Conservation (phyloP, 2,329 filamentous ascomycete species). For the Claviceps humidiphila region DNA sequence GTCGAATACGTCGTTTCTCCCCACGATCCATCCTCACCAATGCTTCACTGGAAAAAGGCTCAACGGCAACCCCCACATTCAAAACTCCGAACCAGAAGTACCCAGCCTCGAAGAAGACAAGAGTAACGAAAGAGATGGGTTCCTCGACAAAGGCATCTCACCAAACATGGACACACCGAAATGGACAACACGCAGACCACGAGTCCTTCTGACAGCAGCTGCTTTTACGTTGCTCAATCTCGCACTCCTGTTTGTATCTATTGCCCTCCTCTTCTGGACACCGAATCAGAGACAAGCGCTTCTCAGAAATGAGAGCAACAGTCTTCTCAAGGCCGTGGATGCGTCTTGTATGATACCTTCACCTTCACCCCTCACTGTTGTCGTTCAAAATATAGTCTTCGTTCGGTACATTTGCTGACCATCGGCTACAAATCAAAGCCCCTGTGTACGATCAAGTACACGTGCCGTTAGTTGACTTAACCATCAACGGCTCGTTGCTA, state of each 20-base stretch:
- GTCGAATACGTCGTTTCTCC: too few species aligned
- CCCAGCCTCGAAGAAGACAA: too few species aligned
- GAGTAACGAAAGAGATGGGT: not conserved
- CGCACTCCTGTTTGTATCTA: not conserved
- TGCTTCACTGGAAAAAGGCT: too few species aligned
- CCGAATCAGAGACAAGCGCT: not conserved
- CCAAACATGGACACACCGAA: too few species aligned
- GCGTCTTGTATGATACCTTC: not conserved
- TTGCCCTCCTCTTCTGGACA: not conserved
- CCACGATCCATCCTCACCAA: too few species aligned
- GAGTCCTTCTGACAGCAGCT: not conserved
- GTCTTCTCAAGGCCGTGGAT: not conserved
- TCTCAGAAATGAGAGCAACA: not conserved
- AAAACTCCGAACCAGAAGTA: too few species aligned
- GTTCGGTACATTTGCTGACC: too few species aligned
- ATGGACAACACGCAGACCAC: not conserved
- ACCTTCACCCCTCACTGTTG: too few species aligned
- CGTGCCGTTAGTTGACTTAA: not conserved
- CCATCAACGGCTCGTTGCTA: not conserved
- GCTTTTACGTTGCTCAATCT: not conserved
- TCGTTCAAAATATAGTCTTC: too few species aligned
- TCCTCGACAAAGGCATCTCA: not conserved
- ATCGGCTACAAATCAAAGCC: not conserved
- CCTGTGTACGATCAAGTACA: slow-evolving; percentile 1
- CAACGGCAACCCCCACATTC: too few species aligned